Evolutionary conservation across 1,284 basidiomycete species (phyloP).

Genomic region (Sanghuangporus sanghuang): DNA sequence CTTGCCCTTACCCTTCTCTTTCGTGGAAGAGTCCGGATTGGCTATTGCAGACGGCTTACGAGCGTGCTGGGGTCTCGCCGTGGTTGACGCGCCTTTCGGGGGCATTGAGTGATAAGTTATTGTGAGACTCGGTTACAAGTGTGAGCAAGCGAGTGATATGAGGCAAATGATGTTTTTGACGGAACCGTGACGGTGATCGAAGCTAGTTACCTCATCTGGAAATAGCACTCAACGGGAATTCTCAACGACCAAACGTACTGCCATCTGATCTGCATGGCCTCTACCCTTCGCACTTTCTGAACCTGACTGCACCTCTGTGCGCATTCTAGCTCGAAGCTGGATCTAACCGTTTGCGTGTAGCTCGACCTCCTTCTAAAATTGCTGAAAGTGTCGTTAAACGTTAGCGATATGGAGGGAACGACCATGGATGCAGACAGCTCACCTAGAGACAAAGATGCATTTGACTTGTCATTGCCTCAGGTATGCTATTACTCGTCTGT

Average conservation of each 20-base stretch:
- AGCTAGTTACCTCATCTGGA: neutral
- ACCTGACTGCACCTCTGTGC: neutral
- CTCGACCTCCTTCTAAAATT: no score
- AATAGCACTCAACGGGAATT: neutral
- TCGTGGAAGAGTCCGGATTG: neutral
- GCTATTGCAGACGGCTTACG: slow-evolving; percentile 9
- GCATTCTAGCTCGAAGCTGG: no score
- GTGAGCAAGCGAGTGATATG: neutral
- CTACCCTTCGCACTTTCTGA: neutral
- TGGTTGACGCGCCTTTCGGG: slow-evolving; percentile 3
- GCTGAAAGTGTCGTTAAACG: neutral
- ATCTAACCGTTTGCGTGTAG: no score
- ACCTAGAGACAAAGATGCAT: neutral
- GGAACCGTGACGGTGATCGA: neutral
- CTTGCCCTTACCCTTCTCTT: slow-evolving; percentile 21
- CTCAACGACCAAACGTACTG: neutral
- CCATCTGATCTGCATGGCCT: neutral
- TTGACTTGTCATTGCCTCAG: neutral
- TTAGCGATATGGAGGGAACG: neutral
- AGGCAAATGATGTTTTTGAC: neutral
- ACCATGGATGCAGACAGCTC: neutral
- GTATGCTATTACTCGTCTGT: neutral
- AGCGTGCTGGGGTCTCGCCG: neutral
- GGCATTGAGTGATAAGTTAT: neutral
- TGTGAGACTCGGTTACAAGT: neutral